Base-by-base conservation (phyloP, 306 rosid species). In the Casuarina equisetifolia region DNA sequence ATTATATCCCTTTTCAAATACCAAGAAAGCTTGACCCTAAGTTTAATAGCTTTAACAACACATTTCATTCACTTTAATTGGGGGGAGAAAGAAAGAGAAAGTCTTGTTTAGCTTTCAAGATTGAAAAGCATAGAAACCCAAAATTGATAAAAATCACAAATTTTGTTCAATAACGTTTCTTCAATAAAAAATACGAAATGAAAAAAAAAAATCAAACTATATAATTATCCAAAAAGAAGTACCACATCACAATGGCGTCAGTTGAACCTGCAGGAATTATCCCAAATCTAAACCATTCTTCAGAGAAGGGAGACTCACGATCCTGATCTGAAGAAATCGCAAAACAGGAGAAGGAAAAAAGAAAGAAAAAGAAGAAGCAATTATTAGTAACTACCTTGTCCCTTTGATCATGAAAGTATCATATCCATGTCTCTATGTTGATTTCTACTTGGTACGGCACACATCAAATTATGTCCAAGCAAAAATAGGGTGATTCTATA, bases 221-320 rank as follows among this genome's bases (percentile, higher is more conserved):
- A 72, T 20, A 32, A 76, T 57, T 44, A 54, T 45, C 74, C 48
- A 54, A 76, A 74, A 74, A 74, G 32, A 25, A 39, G 58, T 90
- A 94, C 97, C 98, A 94, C 86, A 94, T 89, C 73, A 94, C 98
- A 77, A 92, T 85, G 84, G 97, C 97, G 64, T 94, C 98, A 17
- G 98, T 94, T 75, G 98, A 94, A 72, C 98, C 98, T 3, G 98
- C 89, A 68, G 98, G 97, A 87, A 92, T 94, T 80, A 94, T 89
- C 74, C 98, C 98, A 66, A 94, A 89, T 87, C 97, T 88, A 80
- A 92, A 92, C 75, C 81, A 45, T 80, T 84, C 83, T 74, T 82
- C 85, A n/a, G 89, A 87, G 85, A 88, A 55, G 58, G 81, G 81
- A 84, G 88, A 82, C 59, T 82, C 90, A 32, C 78, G 76, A 82